Evolutionary conservation across 257 asterid species (phyloP).

Genomic region (Forsythia suspensa): DNA sequence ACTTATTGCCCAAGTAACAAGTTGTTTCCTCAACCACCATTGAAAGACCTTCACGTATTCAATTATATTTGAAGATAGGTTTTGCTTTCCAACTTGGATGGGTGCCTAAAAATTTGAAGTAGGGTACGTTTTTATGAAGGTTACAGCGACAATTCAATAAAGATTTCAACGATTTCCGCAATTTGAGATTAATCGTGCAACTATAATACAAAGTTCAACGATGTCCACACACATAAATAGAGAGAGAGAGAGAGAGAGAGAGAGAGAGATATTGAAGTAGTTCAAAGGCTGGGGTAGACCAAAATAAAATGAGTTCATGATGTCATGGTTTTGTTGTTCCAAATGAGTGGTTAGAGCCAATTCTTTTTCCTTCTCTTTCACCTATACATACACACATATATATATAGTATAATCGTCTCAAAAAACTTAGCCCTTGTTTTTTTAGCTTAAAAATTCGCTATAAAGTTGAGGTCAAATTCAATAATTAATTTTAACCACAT

Average conservation of each 20-base stretch:
- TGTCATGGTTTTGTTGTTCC: conserved; percentile 47
- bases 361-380: conserved; percentile 66
- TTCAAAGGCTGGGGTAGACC: conserved; percentile 34
- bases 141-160: neutral
- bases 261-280: conserved; percentile 34
- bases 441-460: no score
- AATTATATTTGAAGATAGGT: neutral
- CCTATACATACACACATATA: conserved; percentile 27
- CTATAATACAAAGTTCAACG: neutral
- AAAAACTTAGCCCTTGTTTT: neutral
- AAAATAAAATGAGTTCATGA: conserved; percentile 42
- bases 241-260: neutral
- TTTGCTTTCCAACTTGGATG: neutral
- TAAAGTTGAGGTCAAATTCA: no score
- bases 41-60: neutral
- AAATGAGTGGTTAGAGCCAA: conserved; percentile 28
- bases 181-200: neutral
- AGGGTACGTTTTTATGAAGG: neutral
- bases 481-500: no score
- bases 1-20: neutral
- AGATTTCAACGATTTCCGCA: neutral
- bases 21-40: neutral
- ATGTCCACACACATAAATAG: neutral
- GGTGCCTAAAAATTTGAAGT: neutral
- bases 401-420: neutral